Base-by-base conservation (phyloP, 1,139 yeast species). In the Yamadazyma kanchanaburiensis region DNA sequence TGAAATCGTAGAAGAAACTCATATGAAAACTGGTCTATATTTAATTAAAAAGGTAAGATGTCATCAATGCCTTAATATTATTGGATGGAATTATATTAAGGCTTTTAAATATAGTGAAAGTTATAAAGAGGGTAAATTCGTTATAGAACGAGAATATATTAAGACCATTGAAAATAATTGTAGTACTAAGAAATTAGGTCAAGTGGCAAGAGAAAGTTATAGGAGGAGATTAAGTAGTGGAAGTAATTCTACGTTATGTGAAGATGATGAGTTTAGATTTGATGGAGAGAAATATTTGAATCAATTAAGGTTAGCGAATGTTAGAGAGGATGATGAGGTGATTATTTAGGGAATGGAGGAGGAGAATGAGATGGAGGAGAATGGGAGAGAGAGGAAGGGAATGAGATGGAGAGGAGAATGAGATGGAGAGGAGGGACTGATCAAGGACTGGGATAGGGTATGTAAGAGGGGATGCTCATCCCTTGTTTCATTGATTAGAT, bases 31-130 rank as follows among this genome's bases (percentile, higher is more conserved):
- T 0, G 96, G 95, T 2, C 54, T 55, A 17, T 87, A 83, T 51
- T 60, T 70, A 10, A 82, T 84, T 16, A 74, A 75, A 42, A 76
- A 76, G 39, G 73, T 85, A 21, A 55, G 55, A 30, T 86, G 96
- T 54, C 73, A 70, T 38, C 85, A 78, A 46, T 86, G 95, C 52
- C 55, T 60, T 30, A 50, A 57, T 4, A 64, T 65, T 27, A 58
- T 86, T 21, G 96, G 95, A 7, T 86, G 96, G 96, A 74, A 70
- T 42, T 87, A 87, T 53, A 65, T 80, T 38, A 73, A 70, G 45
- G 73, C 91, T 9, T 75, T 64, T 38, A 61, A 64, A 26, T 56
- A 59, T 30, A 50, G 62, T 16, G 87, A 86, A 54, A 61, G 65
- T 37, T 86, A 86, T 53, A 86, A 87, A 52, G 91, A 80, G 50